phyloP scores from a whole-genome alignment of 2,329 filamentous ascomycete species.

The Aspergillus sp. region DNA sequence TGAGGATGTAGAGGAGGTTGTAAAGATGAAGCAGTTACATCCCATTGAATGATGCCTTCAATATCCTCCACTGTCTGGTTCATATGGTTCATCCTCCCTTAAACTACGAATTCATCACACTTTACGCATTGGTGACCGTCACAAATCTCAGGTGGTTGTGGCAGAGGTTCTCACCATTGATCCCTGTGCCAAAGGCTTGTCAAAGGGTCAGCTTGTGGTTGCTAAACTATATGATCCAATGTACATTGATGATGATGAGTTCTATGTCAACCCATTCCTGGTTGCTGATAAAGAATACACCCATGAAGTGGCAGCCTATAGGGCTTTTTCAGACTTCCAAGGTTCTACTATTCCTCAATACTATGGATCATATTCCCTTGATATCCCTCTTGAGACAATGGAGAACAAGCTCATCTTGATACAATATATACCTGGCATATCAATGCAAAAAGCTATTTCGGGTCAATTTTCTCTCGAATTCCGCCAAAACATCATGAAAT shows the following conservation, averaged over 20 bases:
- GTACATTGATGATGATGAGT: constrained; percentile 14
- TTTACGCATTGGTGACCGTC: constrained; percentile 11
- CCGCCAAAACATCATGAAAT: constrained; percentile 14
- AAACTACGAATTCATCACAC: constrained; percentile 10
- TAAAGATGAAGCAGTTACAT: constrained; percentile 8
- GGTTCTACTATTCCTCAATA: constrained; percentile 12
- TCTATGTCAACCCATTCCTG: constrained; percentile 15
- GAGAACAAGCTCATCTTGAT: constrained; percentile 15
- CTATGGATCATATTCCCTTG: constrained; percentile 18
- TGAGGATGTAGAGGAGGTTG: constrained; percentile 3
- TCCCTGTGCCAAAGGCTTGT: constrained; percentile 2
- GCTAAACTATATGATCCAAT: constrained; percentile 19
- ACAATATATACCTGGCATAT: constrained; percentile 12
- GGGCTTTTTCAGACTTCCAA: constrained; percentile 11
- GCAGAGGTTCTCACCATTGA: constrained; percentile 6
- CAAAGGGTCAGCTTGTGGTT: constrained; percentile 10
- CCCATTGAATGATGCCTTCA: constrained; percentile 12
- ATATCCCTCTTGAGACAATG: constrained; percentile 8
- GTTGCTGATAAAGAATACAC: constrained; percentile 18
- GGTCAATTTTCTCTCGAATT: constrained; percentile 4
- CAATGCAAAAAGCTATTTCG: constrained; percentile 11
- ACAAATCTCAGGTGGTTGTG: constrained; percentile 15
- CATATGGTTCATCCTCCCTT: constrained; percentile 6
- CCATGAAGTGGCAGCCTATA: constrained; percentile 14
- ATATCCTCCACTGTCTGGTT: constrained; percentile 11